These are phyloP conservation scores for Scenedesmus sp. DNA, from an alignment of 163 green algal species.

Conservation along the genomic window DNA sequence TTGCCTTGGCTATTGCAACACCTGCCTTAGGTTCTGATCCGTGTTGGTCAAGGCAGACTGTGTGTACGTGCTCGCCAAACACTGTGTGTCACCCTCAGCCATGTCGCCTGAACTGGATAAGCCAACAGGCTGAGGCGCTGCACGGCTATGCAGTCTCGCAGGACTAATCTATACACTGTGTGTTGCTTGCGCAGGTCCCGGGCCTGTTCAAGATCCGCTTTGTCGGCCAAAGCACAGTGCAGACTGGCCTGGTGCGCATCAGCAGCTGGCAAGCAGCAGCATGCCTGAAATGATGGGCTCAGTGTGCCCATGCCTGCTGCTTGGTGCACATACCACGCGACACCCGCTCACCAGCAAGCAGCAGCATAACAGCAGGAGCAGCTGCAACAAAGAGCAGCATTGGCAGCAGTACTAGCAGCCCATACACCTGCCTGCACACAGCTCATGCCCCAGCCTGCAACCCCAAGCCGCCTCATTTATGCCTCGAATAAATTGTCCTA, in stretches of 20 bases:
- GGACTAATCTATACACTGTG: too few species aligned
- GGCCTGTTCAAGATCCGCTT: slow-evolving; percentile 56
- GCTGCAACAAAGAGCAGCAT: background rate
- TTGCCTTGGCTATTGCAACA: background rate
- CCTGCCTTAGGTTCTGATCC: background rate
- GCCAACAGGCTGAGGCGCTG: too few species aligned
- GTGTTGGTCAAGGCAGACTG: background rate
- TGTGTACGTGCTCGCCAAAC: too few species aligned
- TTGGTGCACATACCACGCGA: background rate
- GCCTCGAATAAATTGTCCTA: background rate
- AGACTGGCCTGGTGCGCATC: slow-evolving; percentile 43
- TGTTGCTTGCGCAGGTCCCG: slow-evolving; percentile 19
- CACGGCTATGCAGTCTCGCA: too few species aligned
- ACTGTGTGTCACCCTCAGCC: too few species aligned
- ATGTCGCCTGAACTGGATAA: too few species aligned
- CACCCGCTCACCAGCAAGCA: background rate
- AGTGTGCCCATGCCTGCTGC: background rate
- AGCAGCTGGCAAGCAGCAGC: background rate
- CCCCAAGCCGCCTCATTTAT: background rate
- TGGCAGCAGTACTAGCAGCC: background rate
- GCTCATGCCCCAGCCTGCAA: background rate
- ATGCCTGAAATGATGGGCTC: background rate
- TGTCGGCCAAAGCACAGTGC: slow-evolving; percentile 47
- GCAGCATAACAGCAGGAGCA: background rate
- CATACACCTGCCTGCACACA: background rate